Percentiles rank a stretch among this genome's conserved stretches.
phyloP scores from a whole-genome alignment of 495 filamentous ascomycete genomes.

The Astrothelium subdiscretum region DNA sequence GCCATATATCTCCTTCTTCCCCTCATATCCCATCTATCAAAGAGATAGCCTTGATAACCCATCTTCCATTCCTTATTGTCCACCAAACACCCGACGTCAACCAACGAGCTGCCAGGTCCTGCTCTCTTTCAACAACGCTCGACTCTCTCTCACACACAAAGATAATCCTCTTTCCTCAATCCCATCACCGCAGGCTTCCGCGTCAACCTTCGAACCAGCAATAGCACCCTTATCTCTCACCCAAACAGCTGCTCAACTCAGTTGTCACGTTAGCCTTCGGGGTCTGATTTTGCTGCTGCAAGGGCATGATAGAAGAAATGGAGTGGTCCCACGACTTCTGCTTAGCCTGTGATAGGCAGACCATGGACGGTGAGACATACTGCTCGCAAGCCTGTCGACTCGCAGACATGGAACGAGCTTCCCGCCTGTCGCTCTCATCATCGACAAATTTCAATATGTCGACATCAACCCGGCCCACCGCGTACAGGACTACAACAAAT shows the following conservation, averaged over 20 bases:
- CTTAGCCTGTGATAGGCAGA: slow-evolving; percentile 86
- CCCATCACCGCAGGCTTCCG: not conserved
- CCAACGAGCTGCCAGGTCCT: no score
- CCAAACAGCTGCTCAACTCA: not conserved
- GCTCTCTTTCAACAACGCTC: not conserved
- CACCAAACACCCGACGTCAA: not conserved
- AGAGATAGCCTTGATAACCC: not conserved
- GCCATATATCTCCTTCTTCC: not conserved
- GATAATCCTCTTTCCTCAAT: not conserved
- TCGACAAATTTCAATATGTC: slow-evolving; percentile 4
- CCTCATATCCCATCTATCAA: not conserved
- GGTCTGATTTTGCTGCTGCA: not conserved
- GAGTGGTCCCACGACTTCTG: slow-evolving; percentile 91
- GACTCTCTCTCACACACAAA: not conserved
- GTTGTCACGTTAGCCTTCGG: not conserved
- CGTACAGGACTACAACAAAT: slow-evolving; percentile 7
- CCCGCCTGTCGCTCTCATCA: slow-evolving; percentile 1
- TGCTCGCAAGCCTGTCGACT: slow-evolving; percentile 90
- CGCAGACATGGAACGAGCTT: slow-evolving; percentile 68
- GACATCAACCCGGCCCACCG: slow-evolving; percentile 14
- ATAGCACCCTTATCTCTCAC: not conserved
- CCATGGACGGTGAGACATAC: slow-evolving; percentile 54
- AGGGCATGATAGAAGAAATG: slow-evolving; percentile 26
- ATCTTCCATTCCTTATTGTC: not conserved
- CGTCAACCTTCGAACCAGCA: not conserved